A percentile compares a stretch with the other conserved stretches of the same genome.
Evolutionary conservation across 805 yeast species (phyloP).

Genomic region (Wickerhamiella dianesei): DNA sequence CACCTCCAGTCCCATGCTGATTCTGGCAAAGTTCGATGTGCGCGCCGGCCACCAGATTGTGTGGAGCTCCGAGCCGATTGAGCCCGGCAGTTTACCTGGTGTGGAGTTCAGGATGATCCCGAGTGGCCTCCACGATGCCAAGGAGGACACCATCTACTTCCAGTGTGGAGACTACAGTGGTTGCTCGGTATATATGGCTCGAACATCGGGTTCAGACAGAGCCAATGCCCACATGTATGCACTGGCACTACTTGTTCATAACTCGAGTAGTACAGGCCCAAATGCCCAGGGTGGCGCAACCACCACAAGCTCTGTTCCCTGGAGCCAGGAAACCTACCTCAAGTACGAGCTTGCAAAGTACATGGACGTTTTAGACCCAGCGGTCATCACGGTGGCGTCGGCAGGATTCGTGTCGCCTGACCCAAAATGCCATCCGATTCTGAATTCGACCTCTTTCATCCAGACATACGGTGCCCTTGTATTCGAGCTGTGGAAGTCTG

Average conservation of each 20-base stretch:
- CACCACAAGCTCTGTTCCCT: constrained; percentile 9
- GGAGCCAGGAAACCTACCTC: constrained; percentile 16
- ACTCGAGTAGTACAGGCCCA: constrained; percentile 4
- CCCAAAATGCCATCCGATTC: constrained; percentile 25
- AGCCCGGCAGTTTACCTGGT: constrained; percentile 25
- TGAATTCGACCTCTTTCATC: constrained; percentile 31
- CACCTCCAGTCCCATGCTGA: constrained; percentile 26
- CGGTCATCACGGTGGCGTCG: constrained; percentile 1
- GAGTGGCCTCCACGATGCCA: constrained; percentile 47
- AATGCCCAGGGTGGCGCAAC: background rate
- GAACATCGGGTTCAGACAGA: constrained; percentile 3
- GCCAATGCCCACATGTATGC: constrained; percentile 11
- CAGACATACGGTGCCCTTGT: constrained; percentile 49
- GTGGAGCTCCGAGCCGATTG: constrained; percentile 28
- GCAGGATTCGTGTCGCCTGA: constrained; percentile 7
- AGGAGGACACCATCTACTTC: constrained; percentile 42
- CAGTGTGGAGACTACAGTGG: constrained; percentile 18
- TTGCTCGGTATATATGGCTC: constrained; percentile 15
- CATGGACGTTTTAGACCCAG: constrained; percentile 8
- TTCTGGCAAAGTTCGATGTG: constrained; percentile 40
- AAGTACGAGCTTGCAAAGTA: constrained; percentile 10
- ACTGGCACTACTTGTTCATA: constrained; percentile 13
- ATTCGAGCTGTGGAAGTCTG: constrained; percentile 50
- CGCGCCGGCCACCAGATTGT: constrained; percentile 36
- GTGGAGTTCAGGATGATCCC: constrained; percentile 56